Evolutionary conservation across 306 rosid species (phyloP), one percentile per base, ranked within the genome.

Genomic region (Elaeagnus macrophylla): DNA sequence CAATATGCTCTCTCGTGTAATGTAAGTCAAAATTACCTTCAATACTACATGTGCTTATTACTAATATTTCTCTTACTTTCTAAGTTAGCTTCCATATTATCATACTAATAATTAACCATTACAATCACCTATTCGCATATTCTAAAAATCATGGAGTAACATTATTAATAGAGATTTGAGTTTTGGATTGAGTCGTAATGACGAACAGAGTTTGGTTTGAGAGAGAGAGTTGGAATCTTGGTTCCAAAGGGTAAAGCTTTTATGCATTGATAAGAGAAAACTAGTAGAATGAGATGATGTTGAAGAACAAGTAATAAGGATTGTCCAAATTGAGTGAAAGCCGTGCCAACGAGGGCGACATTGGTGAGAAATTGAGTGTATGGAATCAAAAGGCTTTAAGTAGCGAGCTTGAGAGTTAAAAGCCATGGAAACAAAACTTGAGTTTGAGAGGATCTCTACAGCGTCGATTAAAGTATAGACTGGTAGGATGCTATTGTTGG

Each of bases 181-280:
- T 6, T 7, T 39, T 54, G 13, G 19, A 7, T 0, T 41, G 39
- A 2, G 41, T 3, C 7, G 66, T 52, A 40, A 83, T 79, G 62
- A 79, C 57, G 47, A 66, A 57, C 51, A 84, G 75, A 56, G 66
- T 61, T 39, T 73, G 73, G 37, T 57, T 49, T 3, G 64, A 38
- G 47, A 74, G 81, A n/a, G 19, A 79, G 61, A 1, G 88, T 81
- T 14, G 77, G 19, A 64, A 81, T 72, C 62, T 56, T 69, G 67
- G 85, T 81, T 12, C 88, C 85, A 49, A 15, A 59, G 10, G 94
- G 88, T n/a, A 81, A 81, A 40, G 81, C 71, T 17, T 48, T 49
- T 66, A 84, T 79, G 65, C 77, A 57, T 12, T 64, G 67, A 53
- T 61, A 56, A 12, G 76, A 57, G 73, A 78, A 81, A 36, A 78